phyloP scores from a whole-genome alignment of 108 stramenopile species.

The Conticribra weissflogii region DNA sequence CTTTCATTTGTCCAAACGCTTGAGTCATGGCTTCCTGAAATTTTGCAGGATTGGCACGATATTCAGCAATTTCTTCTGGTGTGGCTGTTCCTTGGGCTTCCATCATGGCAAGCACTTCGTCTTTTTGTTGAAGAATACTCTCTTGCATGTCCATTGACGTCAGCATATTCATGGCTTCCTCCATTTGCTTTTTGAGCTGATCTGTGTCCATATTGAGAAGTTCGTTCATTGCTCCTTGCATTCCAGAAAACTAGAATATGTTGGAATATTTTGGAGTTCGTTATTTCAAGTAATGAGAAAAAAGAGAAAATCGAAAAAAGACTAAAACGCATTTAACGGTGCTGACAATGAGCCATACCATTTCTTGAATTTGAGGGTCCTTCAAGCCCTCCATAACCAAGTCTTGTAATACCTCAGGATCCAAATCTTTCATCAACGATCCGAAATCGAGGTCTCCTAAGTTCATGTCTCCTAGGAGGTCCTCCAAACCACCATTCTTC shows the following conservation, averaged over 20 bases:
- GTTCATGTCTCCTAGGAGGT: conserved; percentile 19
- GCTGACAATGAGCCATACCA: no score
- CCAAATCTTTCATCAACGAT: conserved; percentile 26
- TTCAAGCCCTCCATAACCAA: conserved; percentile 53
- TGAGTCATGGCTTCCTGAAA: conserved; percentile 81
- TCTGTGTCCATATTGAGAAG: conserved; percentile 80
- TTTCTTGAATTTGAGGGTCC: conserved; percentile 58
- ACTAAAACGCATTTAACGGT: no score
- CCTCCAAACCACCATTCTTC: conserved; percentile 25
- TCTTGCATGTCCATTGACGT: conserved; percentile 44
- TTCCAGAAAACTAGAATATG: conserved; percentile 24
- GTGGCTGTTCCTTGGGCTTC: conserved; percentile 67
- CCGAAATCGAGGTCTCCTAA: conserved; percentile 32
- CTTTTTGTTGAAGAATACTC: conserved; percentile 61
- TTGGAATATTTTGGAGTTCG: background rate
- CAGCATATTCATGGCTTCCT: conserved; percentile 76
- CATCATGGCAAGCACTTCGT: conserved; percentile 68
- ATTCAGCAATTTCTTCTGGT: conserved; percentile 71
- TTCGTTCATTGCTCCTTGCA: conserved; percentile 65
- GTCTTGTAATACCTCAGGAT: conserved; percentile 32
- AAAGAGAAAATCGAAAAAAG: no score
- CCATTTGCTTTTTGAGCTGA: conserved; percentile 73
- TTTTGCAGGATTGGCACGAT: conserved; percentile 71
- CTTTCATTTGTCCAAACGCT: conserved; percentile 71
- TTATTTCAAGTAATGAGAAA: no score